A percentile compares a stretch with the other conserved stretches of the same genome.
These are phyloP conservation scores for Nepenthes mirabilis DNA, from an alignment of 148 eudicot species.

Conservation along the genomic window DNA sequence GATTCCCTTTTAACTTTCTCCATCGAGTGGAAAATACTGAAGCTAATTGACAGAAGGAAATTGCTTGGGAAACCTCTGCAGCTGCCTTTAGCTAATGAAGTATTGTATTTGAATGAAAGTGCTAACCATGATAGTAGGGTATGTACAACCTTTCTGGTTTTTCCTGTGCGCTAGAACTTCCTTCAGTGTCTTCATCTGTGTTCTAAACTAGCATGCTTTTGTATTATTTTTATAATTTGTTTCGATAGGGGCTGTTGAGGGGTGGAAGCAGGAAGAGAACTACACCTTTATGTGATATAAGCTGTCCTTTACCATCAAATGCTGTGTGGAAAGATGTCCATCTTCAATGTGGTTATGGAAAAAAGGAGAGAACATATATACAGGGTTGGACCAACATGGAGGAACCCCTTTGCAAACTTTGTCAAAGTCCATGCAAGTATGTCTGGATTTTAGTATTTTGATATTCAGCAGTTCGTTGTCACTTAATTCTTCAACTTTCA, in stretches of 20 bases:
- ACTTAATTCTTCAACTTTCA: conserved; percentile 17
- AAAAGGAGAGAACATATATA: conserved; percentile 37
- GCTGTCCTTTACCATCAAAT: conserved; percentile 46
- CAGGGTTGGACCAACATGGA: conserved; percentile 62
- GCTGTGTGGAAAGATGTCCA: conserved; percentile 57
- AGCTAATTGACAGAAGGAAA: conserved; percentile 51
- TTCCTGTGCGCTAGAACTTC: neutral
- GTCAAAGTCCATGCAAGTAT: conserved; percentile 79
- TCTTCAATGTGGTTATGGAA: conserved; percentile 30
- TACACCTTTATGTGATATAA: conserved; percentile 63
- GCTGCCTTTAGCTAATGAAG: conserved; percentile 70
- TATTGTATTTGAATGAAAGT: conserved; percentile 60
- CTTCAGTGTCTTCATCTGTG: too few relatives aligned
- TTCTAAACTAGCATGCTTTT: neutral
- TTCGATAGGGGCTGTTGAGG: conserved; percentile 63
- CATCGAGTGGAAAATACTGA: conserved; percentile 65
- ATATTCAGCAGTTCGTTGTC: neutral
- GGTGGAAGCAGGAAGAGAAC: conserved; percentile 69
- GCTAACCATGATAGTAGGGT: conserved; percentile 70
- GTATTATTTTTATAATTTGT: neutral
- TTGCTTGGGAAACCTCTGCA: conserved; percentile 74
- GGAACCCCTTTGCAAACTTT: conserved; percentile 92
- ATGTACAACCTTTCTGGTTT: conserved; percentile 7
- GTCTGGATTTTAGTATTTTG: conserved; percentile 9
- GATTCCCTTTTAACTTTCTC: conserved; percentile 48